phyloP scores from a whole-genome alignment of 73 alveolate genomes.

The Strombidium stylifer region DNA sequence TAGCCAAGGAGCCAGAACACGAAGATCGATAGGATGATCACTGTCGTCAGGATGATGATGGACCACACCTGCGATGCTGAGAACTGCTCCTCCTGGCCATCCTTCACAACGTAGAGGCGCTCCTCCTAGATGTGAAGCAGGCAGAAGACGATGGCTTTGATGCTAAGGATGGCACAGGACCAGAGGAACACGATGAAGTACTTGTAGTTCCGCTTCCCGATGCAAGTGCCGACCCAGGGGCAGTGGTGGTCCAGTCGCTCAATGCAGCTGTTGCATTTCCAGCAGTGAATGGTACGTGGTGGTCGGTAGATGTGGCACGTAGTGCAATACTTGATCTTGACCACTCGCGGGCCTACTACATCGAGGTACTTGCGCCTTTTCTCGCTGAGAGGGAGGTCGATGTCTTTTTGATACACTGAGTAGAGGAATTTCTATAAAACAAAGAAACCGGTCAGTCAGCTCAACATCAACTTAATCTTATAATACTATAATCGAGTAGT shows the following conservation, averaged over 20 bases:
- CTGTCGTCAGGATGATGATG: conserved; percentile 1
- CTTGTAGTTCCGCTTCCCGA: conserved; percentile 35
- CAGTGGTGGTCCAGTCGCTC: conserved; percentile 37
- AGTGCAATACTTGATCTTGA: conserved; percentile 18
- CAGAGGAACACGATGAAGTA: conserved; percentile 14
- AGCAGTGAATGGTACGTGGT: not conserved
- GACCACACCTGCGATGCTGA: too few relatives aligned
- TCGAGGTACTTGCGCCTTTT: conserved; percentile 17
- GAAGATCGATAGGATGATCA: conserved; percentile 27
- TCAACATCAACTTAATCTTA: too few relatives aligned
- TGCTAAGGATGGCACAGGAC: conserved; percentile 4
- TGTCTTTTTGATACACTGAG: not conserved
- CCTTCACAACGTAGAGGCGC: not conserved
- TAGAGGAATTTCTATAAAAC: conserved; percentile 7
- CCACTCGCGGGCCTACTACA: not conserved
- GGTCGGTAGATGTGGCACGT: conserved; percentile 9
- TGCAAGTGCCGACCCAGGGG: conserved; percentile 49
- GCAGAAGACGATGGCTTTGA: conserved; percentile 21
- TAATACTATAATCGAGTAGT: not conserved
- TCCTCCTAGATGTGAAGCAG: conserved; percentile 8
- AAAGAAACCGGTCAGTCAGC: too few relatives aligned
- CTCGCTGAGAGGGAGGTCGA: not conserved
- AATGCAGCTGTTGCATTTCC: not conserved
- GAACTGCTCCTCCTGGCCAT: too few relatives aligned
- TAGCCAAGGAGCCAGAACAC: conserved; percentile 34